Evolutionary conservation across 257 asterid species (phyloP).

Genomic region (Scutellaria barbata): DNA sequence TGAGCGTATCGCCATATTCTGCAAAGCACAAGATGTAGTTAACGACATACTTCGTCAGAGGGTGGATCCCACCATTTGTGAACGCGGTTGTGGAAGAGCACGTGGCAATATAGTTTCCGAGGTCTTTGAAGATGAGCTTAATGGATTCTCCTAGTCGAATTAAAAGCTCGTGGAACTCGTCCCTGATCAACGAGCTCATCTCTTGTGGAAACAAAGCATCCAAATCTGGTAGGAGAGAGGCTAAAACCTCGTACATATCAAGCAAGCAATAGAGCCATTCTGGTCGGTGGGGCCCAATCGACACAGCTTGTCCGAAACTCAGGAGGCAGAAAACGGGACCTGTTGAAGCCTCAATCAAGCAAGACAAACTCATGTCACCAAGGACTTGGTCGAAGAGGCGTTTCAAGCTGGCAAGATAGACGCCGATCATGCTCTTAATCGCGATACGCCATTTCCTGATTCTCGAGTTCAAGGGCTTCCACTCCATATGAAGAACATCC

Average conservation of each 20-base stretch:
- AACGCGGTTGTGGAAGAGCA: conserved; percentile 47
- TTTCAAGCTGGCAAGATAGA: conserved; percentile 51
- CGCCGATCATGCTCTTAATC: conserved; percentile 41
- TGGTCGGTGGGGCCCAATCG: conserved; percentile 56
- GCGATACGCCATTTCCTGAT: conserved; percentile 65
- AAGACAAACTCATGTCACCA: conserved; percentile 43
- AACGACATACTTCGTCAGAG: conserved; percentile 62
- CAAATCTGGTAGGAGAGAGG: conserved; percentile 39
- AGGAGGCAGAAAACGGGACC: conserved; percentile 51
- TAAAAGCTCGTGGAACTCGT: conserved; percentile 56
- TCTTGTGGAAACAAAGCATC: conserved; percentile 51
- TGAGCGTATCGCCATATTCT: conserved; percentile 57
- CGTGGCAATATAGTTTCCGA: conserved; percentile 53
- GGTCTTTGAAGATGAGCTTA: conserved; percentile 41
- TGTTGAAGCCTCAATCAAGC: conserved; percentile 61
- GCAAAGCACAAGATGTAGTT: conserved; percentile 63
- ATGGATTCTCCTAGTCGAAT: conserved; percentile 50
- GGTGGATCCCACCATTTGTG: conserved; percentile 60
- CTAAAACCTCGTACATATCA: conserved; percentile 62
- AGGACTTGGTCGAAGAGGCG: conserved; percentile 57
- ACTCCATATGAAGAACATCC: conserved; percentile 69
- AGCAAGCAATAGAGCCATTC: conserved; percentile 67
- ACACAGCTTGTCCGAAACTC: conserved; percentile 66
- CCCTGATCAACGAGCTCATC: conserved; percentile 36
- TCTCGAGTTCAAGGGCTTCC: conserved; percentile 52